A percentile compares a stretch with the other conserved stretches of the same genome.
Evolutionary conservation across 768 basidiomycete species (phyloP).

Genomic region (Jaapia argillacea): DNA sequence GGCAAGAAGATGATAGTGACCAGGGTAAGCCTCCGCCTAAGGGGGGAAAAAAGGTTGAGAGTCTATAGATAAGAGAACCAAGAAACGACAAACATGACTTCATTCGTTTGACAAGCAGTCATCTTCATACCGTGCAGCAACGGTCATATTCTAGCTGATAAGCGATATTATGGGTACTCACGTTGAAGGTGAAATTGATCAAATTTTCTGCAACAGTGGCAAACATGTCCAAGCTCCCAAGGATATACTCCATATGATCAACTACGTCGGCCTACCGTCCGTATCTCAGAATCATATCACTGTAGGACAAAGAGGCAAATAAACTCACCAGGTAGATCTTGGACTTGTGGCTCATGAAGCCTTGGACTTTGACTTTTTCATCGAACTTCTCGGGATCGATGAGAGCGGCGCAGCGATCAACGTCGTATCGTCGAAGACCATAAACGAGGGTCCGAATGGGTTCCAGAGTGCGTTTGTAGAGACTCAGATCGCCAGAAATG

Average conservation of each 20-base stretch:
- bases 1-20: slow-evolving; percentile 66
- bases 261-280: slow-evolving; percentile 53
- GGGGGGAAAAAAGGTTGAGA: slow-evolving; percentile 4
- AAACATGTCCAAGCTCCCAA: slow-evolving; percentile 67
- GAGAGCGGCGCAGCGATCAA: slow-evolving; percentile 55
- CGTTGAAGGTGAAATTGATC: slow-evolving; percentile 69
- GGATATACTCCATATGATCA: slow-evolving; percentile 68
- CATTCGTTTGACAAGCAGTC: slow-evolving; percentile 67
- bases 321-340: slow-evolving; percentile 54
- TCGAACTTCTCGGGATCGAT: slow-evolving; percentile 27
- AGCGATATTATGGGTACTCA: slow-evolving; percentile 19
- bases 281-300: too few relatives aligned
- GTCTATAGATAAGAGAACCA: background rate
- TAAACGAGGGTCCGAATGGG: slow-evolving; percentile 64
- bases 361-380: slow-evolving; percentile 29
- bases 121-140: slow-evolving; percentile 29
- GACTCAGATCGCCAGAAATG: slow-evolving; percentile 61
- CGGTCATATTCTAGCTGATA: background rate
- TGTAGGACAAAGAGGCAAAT: slow-evolving; percentile 3
- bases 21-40: slow-evolving; percentile 53
- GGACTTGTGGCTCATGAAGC: slow-evolving; percentile 58
- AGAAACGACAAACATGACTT: slow-evolving; percentile 45
- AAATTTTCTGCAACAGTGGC: slow-evolving; percentile 60
- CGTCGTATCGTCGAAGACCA: slow-evolving; percentile 58
- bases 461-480: slow-evolving; percentile 65